Percentiles rank a stretch among this genome's conserved stretches.
Evolutionary conservation across 371 early-diverging fungal species (phyloP).

Genomic region (Zychaea mexicana): DNA sequence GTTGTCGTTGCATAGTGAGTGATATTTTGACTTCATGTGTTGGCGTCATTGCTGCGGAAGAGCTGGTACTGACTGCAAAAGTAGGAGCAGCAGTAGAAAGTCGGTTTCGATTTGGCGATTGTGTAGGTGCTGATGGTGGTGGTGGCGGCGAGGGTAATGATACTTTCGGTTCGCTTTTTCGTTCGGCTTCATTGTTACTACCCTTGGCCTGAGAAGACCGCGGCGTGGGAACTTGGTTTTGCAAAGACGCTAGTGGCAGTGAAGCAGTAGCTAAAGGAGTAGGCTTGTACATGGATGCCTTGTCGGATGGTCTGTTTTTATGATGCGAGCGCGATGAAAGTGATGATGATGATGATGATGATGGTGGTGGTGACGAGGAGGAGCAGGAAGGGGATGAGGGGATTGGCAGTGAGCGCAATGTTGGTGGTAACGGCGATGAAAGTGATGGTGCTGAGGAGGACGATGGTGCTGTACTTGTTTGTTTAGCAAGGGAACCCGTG

Average conservation of each 20-base stretch:
- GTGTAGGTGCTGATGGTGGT: not conserved
- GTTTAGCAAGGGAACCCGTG: too few relatives aligned
- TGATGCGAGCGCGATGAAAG: not conserved
- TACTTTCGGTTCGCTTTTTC: not conserved
- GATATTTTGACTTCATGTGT: too few relatives aligned
- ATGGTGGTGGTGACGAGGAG: not conserved
- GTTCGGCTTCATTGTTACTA: not conserved
- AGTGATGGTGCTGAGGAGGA: not conserved
- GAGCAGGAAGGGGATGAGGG: too few relatives aligned
- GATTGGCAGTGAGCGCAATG: not conserved
- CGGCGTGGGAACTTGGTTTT: not conserved
- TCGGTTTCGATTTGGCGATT: not conserved
- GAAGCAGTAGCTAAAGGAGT: not conserved
- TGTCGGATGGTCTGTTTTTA: too few relatives aligned
- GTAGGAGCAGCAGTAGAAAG: not conserved
- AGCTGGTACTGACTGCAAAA: too few relatives aligned
- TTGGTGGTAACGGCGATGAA: not conserved
- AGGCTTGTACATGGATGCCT: too few relatives aligned
- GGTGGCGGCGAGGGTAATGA: conserved; percentile 4
- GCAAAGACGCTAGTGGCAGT: not conserved
- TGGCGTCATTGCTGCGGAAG: too few relatives aligned
- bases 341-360: not conserved
- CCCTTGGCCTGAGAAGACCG: not conserved
- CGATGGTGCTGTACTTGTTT: not conserved
- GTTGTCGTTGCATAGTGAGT: too few relatives aligned